These are phyloP conservation scores for Vicia faba DNA, from an alignment of 306 rosid genomes.

Conservation along the genomic window DNA sequence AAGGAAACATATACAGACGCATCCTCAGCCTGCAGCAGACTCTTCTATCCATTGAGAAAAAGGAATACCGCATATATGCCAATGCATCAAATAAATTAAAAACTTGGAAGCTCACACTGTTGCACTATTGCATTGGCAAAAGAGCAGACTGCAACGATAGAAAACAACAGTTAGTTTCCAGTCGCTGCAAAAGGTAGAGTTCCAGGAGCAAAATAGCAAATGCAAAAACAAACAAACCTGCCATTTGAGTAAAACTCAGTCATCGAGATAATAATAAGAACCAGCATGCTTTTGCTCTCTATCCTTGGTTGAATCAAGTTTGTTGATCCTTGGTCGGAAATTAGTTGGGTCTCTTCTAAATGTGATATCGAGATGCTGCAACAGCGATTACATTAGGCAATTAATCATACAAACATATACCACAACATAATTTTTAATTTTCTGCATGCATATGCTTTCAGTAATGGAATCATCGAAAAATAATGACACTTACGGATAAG, in stretches of 20 bases:
- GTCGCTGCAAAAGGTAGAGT: neutral
- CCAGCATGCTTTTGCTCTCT: constrained; percentile 92
- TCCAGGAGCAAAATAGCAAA: neutral
- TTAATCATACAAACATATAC: neutral
- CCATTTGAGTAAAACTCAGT: constrained; percentile 43
- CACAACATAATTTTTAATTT: neutral
- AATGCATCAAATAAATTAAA: constrained; percentile 34
- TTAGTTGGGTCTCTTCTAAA: constrained; percentile 97
- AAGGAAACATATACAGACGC: constrained; percentile 41
- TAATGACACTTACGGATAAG: constrained; percentile 72
- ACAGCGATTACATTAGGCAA: constrained; percentile 14
- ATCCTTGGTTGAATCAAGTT: constrained; percentile 85
- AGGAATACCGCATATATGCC: constrained; percentile 26
- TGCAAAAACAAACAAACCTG: constrained; percentile 40
- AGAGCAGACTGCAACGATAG: constrained; percentile 42
- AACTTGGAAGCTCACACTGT: constrained; percentile 31
- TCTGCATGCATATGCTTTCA: neutral
- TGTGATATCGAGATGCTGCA: constrained; percentile 93
- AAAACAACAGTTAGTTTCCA: constrained; percentile 14
- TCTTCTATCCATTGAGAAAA: constrained; percentile 37
- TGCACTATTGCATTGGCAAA: constrained; percentile 23
- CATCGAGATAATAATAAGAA: constrained; percentile 93
- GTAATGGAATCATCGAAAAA: neutral
- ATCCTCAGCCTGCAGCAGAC: constrained; percentile 43
- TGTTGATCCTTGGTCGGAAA: constrained; percentile 91